Evolutionary conservation across 2,329 filamentous ascomycete genomes (phyloP), one percentile per base, ranked within the genome.

Genomic region (Cladosporium velox): DNA sequence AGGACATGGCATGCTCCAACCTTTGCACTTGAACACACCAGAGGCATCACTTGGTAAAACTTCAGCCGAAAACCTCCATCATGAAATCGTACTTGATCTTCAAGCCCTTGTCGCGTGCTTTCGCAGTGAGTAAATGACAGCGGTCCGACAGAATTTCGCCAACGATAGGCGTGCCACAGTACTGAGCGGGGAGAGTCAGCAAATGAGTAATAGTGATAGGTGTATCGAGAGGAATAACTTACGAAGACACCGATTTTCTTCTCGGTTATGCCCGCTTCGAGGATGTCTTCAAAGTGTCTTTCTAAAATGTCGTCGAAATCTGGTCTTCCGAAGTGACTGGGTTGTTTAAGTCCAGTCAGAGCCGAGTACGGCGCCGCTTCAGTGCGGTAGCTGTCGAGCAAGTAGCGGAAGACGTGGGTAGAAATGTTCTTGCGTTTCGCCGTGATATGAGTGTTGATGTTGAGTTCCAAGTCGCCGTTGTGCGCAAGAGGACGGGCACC

Each of bases 41-140:
- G 21, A 34, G 30, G 28, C 41, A 47, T 12, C n/a, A 4, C n/a
- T 47, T 21, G 41, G n/a, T 47, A 4, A 4, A 52, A 2, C 11
- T 66, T 66, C 49, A 71, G 14, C 80, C 83, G 76, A 87, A 87
- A 0, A 87, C 84, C 69, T 87, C 85, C 65, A 85, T 85, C 80
- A 85, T 84, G 63, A 87, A 87, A 63, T 84, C 78, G 72, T 87
- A 87, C 71, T 85, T 78, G 35, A 87, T 79, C 70, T 81, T 82
- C 59, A 79, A 81, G 18, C 81, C 83, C 68, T 86, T 84, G n/a
- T 80, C 76, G 34, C 83, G 77, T 0, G 82, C 84, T 67, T 83
- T 80, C 1, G 81, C 77, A 11, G 83, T 86, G 70, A 87, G 72
- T 67, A 80, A 76, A 5, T 79, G 75, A 66, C 85, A 87, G 68